Evolutionary conservation across 2,329 filamentous ascomycete genomes (phyloP).

Genomic region (Truncatella angustata): DNA sequence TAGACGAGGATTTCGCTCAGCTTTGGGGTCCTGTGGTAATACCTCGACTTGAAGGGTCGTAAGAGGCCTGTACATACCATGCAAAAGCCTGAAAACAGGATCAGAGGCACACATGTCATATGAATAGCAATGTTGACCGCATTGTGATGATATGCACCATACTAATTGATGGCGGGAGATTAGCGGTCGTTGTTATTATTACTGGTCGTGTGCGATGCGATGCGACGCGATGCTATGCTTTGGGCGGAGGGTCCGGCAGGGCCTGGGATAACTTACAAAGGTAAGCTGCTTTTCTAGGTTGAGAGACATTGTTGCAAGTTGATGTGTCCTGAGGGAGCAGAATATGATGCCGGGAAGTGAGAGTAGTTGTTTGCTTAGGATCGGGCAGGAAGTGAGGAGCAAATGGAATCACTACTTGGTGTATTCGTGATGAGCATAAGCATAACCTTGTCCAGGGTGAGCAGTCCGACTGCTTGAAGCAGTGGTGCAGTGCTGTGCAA

Average conservation of each 20-base stretch:
- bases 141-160: conserved; percentile 82
- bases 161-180: conserved; percentile 46
- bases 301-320: conserved; percentile 54
- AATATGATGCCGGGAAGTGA: not conserved
- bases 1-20: too few species aligned
- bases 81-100: conserved; percentile 68
- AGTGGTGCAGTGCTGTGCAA: too few species aligned
- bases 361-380: not conserved
- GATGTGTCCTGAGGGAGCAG: not conserved
- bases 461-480: too few species aligned
- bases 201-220: too few species aligned
- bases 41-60: too few species aligned
- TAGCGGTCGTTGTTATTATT: too few species aligned
- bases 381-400: not conserved
- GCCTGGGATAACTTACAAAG: conserved; percentile 61
- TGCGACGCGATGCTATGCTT: too few species aligned
- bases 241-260: too few species aligned
- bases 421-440: too few species aligned
- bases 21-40: too few species aligned
- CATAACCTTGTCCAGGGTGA: too few species aligned
- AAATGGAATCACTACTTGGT: not conserved
- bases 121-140: conserved; percentile 76
- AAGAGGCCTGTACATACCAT: conserved; percentile 53
- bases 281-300: conserved; percentile 79
- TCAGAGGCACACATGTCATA: conserved; percentile 74